These are phyloP conservation scores for Elymus sibiricus DNA, from an alignment of 176 grass and related monocot genomes.

Conservation along the genomic window DNA sequence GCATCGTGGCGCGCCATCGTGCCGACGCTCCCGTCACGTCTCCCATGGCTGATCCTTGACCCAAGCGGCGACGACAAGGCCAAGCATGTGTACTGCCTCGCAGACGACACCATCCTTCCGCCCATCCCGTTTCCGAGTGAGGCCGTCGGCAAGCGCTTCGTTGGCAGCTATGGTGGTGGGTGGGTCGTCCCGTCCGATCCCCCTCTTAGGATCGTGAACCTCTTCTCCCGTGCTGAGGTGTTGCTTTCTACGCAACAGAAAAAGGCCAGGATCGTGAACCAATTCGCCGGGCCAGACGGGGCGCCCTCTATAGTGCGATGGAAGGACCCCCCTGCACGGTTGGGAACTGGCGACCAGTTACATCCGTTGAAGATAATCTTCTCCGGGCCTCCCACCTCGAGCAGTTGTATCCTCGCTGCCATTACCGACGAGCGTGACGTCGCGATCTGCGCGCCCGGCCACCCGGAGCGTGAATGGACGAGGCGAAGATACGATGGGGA, in stretches of 20 bases:
- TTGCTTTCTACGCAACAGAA: background rate
- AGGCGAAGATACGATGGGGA: background rate
- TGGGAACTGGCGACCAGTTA: background rate
- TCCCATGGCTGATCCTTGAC: background rate
- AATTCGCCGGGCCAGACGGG: no score
- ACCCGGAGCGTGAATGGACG: background rate
- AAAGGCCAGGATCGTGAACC: no score
- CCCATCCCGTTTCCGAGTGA: background rate
- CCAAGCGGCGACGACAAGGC: background rate
- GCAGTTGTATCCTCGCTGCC: background rate
- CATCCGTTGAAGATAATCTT: background rate
- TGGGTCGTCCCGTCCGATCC: background rate
- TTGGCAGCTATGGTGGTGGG: background rate
- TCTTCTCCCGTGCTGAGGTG: background rate
- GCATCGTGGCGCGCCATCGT: background rate
- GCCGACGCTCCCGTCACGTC: background rate
- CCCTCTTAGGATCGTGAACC: background rate
- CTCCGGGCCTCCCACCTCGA: background rate
- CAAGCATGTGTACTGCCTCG: background rate
- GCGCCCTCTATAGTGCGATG: no score
- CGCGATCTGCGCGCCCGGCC: background rate
- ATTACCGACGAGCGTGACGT: background rate
- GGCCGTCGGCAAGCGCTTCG: background rate
- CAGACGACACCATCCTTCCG: background rate
- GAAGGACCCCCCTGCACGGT: no score